These are phyloP conservation scores for Apiotrichum akiyoshidainum DNA, from an alignment of 1,284 basidiomycete genomes.

Conservation along the genomic window DNA sequence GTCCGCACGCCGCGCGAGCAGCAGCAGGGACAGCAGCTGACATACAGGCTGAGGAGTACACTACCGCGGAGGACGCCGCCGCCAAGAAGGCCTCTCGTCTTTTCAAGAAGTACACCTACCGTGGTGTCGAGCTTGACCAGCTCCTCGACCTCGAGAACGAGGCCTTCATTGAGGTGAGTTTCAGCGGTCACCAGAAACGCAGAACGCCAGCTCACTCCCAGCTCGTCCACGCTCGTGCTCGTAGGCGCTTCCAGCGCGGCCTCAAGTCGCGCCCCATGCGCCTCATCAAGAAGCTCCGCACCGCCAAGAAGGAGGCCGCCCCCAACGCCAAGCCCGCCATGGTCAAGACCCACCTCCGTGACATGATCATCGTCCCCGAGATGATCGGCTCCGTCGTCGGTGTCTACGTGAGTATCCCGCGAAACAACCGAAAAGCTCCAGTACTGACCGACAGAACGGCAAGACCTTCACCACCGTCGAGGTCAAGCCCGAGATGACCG, in stretches of 20 bases:
- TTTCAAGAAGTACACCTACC: constrained; percentile 98
- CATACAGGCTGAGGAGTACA: constrained; percentile 54
- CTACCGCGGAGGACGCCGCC: constrained; percentile 82
- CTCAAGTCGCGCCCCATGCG: constrained; percentile 98
- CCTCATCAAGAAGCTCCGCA: constrained; percentile 98
- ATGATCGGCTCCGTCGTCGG: constrained; percentile 98
- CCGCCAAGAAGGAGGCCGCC: constrained; percentile 97
- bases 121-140: constrained; percentile 94
- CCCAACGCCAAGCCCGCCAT: constrained; percentile 98
- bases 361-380: constrained; percentile 99
- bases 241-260: constrained; percentile 97
- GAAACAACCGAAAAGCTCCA: neutral
- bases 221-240: constrained; percentile 97
- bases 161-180: constrained; percentile 59
- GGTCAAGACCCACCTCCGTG: constrained; percentile 98
- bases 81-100: constrained; percentile 96
- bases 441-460: constrained; percentile 41
- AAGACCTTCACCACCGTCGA: constrained; percentile 94
- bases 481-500: constrained; percentile 99
- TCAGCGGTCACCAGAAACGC: no score
- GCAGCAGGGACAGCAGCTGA: neutral
- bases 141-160: constrained; percentile 95
- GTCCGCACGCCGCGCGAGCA: no score
- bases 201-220: no score
- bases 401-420: constrained; percentile 64